Evolutionary conservation across 352 stramenopile genomes (phyloP).

Genomic region (Pythium utonaiense): DNA sequence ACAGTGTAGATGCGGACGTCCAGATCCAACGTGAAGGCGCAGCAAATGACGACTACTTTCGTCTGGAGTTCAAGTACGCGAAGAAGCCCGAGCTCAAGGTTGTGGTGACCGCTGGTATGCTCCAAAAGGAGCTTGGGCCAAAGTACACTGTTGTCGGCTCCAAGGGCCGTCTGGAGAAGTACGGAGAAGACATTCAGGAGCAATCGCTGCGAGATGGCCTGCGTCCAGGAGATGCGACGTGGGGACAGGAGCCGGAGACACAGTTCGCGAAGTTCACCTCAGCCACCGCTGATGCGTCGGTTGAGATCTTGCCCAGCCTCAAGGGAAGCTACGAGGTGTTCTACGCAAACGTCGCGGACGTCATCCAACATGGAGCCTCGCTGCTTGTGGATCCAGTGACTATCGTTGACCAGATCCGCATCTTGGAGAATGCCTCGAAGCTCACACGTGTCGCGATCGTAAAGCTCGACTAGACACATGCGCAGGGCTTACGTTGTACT

Average conservation of each 20-base stretch:
- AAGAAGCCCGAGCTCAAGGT: conserved; percentile 42
- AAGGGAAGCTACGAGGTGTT: conserved; percentile 56
- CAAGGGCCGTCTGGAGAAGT: conserved; percentile 54
- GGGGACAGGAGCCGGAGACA: conserved; percentile 46
- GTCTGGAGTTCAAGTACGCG: conserved; percentile 59
- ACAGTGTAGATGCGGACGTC: conserved; percentile 48
- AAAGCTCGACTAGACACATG: not conserved
- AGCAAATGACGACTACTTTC: conserved; percentile 75
- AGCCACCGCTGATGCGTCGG: conserved; percentile 12
- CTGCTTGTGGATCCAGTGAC: conserved; percentile 49
- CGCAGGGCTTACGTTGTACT: not conserved
- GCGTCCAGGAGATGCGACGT: conserved; percentile 43
- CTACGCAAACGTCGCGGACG: conserved; percentile 70
- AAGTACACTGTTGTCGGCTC: conserved; percentile 69
- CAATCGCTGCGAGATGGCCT: conserved; percentile 49
- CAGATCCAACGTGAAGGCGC: conserved; percentile 69
- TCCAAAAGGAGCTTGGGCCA: conserved; percentile 50
- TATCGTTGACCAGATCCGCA: conserved; percentile 63
- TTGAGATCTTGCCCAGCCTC: conserved; percentile 35
- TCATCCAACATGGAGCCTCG: conserved; percentile 41
- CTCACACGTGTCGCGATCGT: conserved; percentile 15
- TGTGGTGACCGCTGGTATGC: conserved; percentile 63
- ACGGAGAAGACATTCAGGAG: conserved; percentile 64
- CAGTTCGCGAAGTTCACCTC: conserved; percentile 44
- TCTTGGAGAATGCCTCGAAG: conserved; percentile 65